Evolutionary conservation across 2,329 filamentous ascomycete species (phyloP).

Genomic region (Tolypocladium inflatum): DNA sequence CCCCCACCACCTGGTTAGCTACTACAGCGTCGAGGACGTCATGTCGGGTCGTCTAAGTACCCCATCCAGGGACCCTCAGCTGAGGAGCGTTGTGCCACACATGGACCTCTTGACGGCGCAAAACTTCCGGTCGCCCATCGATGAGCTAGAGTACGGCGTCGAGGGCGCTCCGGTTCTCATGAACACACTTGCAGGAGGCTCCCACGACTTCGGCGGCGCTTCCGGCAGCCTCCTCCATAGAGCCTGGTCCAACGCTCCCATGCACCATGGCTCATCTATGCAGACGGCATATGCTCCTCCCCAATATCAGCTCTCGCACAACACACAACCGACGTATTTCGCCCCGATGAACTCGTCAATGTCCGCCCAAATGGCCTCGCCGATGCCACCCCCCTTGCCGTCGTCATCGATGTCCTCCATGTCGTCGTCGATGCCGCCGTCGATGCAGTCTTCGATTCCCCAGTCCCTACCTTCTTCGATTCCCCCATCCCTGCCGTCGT

Average conservation of each 20-base stretch:
- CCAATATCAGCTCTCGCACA: constrained; percentile 1
- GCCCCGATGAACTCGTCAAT: constrained; percentile 2
- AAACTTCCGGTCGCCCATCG: constrained; percentile 57
- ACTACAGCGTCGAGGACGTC: constrained; percentile 80
- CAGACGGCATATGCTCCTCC: constrained; percentile 6
- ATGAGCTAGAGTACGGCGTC: constrained; percentile 40
- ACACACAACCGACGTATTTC: neutral
- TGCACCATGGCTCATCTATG: constrained; percentile 4
- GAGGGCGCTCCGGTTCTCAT: constrained; percentile 6
- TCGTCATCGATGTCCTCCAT: neutral
- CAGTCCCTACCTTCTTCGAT: neutral
- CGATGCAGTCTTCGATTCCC: constrained; percentile 4
- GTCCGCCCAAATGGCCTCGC: neutral
- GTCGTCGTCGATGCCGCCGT: constrained; percentile 4
- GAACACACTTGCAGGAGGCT: constrained; percentile 1
- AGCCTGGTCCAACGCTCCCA: constrained; percentile 13
- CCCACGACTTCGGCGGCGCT: constrained; percentile 5
- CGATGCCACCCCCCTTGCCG: neutral
- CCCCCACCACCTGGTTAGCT: constrained; percentile 78
- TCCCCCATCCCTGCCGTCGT: constrained; percentile 1
- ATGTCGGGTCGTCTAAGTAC: constrained; percentile 46
- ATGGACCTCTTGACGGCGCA: constrained; percentile 49
- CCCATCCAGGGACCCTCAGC: constrained; percentile 39
- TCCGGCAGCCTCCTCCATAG: constrained; percentile 13
- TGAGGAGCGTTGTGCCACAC: constrained; percentile 40